phyloP scores from a whole-genome alignment of 768 basidiomycete genomes.

The Rhodotorula kratochvilovae region DNA sequence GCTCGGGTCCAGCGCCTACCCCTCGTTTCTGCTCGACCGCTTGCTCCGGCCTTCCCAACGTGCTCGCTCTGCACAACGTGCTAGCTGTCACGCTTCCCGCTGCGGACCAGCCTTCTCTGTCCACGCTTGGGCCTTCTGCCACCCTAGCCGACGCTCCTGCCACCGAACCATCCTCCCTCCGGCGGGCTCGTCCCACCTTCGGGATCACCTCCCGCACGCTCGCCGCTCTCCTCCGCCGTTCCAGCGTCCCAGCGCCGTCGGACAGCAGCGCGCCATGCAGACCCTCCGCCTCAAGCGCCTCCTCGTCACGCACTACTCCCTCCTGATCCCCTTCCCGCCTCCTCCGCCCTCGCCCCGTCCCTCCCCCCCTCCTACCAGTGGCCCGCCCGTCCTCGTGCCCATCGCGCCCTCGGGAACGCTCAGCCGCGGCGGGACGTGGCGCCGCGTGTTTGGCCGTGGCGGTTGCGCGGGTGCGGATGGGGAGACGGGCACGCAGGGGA shows the following conservation, averaged over 20 bases:
- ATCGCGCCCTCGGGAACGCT: not conserved
- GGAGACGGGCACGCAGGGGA: no score
- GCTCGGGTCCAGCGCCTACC: no score
- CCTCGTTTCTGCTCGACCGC: no score
- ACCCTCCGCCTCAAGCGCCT: not conserved
- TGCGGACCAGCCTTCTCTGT: no score
- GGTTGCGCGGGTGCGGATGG: no score
- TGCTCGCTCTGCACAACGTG: no score
- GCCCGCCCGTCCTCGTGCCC: not conserved
- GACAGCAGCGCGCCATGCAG: not conserved
- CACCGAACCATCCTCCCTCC: no score
- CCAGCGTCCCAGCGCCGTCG: not conserved
- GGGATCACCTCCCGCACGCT: not conserved
- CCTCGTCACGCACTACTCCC: not conserved
- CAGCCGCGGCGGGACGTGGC: not conserved
- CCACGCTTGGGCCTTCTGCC: no score
- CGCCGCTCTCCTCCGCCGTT: not conserved
- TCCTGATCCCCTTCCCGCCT: not conserved
- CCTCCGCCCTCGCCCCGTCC: not conserved
- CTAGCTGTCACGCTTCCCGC: no score
- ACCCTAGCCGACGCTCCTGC: no score
- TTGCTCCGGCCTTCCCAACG: no score
- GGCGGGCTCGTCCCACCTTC: no score
- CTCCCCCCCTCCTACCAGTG: not conserved
- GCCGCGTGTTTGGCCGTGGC: not conserved